A percentile compares a stretch with the other conserved stretches of the same genome.
Conservation (phyloP, 2,329 filamentous ascomycete species). For the Xylariales sp. region DNA sequence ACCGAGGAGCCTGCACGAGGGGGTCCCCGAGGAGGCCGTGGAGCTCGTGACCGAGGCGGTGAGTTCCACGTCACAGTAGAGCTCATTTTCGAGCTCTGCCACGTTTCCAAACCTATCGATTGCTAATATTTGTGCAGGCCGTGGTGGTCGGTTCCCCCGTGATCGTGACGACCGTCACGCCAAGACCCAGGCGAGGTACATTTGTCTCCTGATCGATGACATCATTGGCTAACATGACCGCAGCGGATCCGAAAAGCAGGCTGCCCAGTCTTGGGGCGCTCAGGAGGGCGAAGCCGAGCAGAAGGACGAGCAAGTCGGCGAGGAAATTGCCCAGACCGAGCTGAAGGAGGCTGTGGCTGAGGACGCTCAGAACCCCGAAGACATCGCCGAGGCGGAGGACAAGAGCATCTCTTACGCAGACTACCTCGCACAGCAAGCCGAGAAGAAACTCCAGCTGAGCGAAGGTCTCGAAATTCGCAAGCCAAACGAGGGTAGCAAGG, state of each 20-base stretch:
- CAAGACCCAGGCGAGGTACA: constrained; percentile 42
- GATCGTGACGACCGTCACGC: constrained; percentile 54
- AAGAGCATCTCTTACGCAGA: constrained; percentile 87
- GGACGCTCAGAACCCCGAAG: constrained; percentile 36
- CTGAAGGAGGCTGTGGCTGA: constrained; percentile 63
- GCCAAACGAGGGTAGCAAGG: constrained; percentile 85
- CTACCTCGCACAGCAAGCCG: constrained; percentile 69
- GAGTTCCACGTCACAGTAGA: constrained; percentile 22
- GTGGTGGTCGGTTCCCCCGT: constrained; percentile 48
- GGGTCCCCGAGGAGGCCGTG: constrained; percentile 57
- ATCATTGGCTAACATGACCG: constrained; percentile 20
- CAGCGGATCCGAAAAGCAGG: constrained; percentile 81
- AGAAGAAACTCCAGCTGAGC: constrained; percentile 72
- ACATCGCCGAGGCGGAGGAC: constrained; percentile 64
- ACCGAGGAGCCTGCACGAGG: constrained; percentile 61
- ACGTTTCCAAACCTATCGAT: too few relatives aligned
- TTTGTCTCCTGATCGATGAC: not conserved
- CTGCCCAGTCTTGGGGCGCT: constrained; percentile 84
- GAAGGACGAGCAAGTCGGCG: constrained; percentile 87
- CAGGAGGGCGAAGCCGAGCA: constrained; percentile 77
- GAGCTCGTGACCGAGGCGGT: constrained; percentile 59
- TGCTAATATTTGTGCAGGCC: constrained; percentile 37
- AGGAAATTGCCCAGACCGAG: constrained; percentile 81
- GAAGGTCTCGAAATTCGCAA: constrained; percentile 68
- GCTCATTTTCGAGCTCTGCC: not conserved